Conservation (phyloP, 192 early-diverging fungal genomes). For the Obelidium mucronatum region DNA sequence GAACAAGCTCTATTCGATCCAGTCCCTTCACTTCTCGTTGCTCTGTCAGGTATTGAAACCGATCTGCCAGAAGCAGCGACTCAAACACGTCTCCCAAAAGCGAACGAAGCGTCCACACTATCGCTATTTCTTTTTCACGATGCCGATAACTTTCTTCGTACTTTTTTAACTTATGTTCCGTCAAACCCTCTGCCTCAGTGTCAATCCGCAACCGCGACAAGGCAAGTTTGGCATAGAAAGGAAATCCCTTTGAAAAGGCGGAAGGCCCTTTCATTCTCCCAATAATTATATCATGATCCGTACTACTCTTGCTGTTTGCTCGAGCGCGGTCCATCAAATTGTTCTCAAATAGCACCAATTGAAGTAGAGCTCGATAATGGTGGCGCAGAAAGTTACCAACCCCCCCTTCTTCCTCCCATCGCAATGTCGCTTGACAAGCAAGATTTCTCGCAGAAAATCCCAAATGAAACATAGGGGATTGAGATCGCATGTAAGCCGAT, state of each 20-base stretch:
- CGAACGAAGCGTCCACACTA: slow-evolving; percentile 82
- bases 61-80: slow-evolving; percentile 79
- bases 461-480: slow-evolving; percentile 35
- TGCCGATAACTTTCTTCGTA: slow-evolving; percentile 35
- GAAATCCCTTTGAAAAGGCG: slow-evolving; percentile 41
- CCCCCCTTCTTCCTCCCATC: slow-evolving; percentile 67
- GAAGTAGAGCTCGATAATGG: slow-evolving; percentile 79
- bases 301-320: background rate
- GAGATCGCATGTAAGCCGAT: slow-evolving; percentile 18
- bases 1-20: slow-evolving; percentile 48
- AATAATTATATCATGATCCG: slow-evolving; percentile 37
- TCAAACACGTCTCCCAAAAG: slow-evolving; percentile 80
- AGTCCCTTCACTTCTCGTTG: background rate
- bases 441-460: slow-evolving; percentile 52
- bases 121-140: slow-evolving; percentile 68
- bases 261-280: slow-evolving; percentile 32
- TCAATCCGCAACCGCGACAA: slow-evolving; percentile 58
- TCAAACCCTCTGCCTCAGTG: background rate
- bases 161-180: slow-evolving; percentile 49
- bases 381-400: slow-evolving; percentile 52
- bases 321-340: slow-evolving; percentile 34
- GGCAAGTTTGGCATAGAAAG: slow-evolving; percentile 56
- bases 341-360: slow-evolving; percentile 46
- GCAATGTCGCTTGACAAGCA: slow-evolving; percentile 75
- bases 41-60: slow-evolving; percentile 70